Percentiles rank a stretch among this genome's conserved stretches.
These are phyloP conservation scores for Nidularia sp. DNA, from an alignment of 768 basidiomycete genomes.

Conservation along the genomic window DNA sequence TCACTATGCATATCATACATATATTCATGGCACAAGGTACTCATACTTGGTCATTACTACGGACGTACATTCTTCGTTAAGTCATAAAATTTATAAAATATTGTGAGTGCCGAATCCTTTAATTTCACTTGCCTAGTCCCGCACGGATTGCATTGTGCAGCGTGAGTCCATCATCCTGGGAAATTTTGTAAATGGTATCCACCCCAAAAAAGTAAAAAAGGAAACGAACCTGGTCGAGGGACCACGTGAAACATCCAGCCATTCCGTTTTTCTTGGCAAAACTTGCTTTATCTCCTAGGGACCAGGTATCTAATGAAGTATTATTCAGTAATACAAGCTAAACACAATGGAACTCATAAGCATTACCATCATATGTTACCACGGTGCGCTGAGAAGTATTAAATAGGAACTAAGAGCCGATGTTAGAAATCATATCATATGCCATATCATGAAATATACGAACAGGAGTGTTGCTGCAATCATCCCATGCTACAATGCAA, in stretches of 20 bases:
- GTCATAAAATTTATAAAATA: too few relatives aligned
- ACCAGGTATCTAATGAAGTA: constrained; percentile 27
- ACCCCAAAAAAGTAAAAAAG: neutral
- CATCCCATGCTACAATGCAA: constrained; percentile 52
- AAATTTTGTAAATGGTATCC: neutral
- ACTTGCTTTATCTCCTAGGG: constrained; percentile 49
- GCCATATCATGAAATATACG: neutral
- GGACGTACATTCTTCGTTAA: too few relatives aligned
- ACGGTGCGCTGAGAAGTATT: constrained; percentile 46
- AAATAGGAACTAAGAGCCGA: constrained; percentile 35
- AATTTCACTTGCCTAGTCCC: constrained; percentile 20
- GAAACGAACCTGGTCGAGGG: constrained; percentile 44
- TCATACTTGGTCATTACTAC: too few relatives aligned
- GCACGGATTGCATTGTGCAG: constrained; percentile 41
- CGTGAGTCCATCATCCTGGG: constrained; percentile 39
- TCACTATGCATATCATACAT: too few relatives aligned
- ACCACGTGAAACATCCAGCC: constrained; percentile 53
- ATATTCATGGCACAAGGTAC: too few relatives aligned
- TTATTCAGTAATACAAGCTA: neutral
- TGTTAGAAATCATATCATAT: too few relatives aligned
- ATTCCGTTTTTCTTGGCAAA: constrained; percentile 47
- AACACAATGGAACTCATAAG: neutral
- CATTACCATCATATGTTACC: constrained; percentile 67
- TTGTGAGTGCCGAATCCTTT: too few relatives aligned
- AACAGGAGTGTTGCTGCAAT: constrained; percentile 69